phyloP scores from a whole-genome alignment of 2,329 filamentous ascomycete species.

The Pseudogymnoascus sp. region DNA sequence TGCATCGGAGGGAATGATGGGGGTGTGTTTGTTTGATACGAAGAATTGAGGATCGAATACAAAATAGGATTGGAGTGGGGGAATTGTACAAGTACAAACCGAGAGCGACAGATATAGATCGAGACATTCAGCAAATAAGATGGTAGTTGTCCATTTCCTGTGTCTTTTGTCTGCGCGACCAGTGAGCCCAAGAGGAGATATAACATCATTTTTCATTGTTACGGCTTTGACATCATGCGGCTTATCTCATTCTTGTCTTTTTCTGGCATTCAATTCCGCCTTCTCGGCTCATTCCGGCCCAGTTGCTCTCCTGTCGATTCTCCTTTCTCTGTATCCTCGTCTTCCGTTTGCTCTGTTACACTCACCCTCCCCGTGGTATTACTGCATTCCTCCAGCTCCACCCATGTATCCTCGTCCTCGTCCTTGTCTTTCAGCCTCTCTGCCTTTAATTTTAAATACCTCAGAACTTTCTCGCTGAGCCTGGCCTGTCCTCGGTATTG shows the following conservation, averaged over 20 bases:
- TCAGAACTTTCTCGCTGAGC: neutral
- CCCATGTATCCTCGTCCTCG: neutral
- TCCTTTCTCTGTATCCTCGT: neutral
- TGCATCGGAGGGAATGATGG: neutral
- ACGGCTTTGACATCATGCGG: neutral
- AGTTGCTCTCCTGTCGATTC: neutral
- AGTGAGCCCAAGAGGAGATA: neutral
- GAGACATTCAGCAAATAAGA: slow-evolving; percentile 2
- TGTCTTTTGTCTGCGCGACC: neutral
- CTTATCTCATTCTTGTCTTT: neutral
- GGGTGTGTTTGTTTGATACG: slow-evolving; percentile 3
- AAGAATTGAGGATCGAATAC: slow-evolving; percentile 1
- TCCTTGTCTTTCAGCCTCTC: neutral
- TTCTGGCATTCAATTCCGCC: neutral
- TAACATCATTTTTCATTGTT: neutral
- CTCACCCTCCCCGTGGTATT: neutral
- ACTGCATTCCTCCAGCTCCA: neutral
- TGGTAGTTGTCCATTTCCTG: neutral
- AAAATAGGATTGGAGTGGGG: slow-evolving; percentile 1
- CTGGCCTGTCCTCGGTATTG: neutral
- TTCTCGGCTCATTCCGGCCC: neutral
- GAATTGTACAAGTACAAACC: slow-evolving; percentile 11
- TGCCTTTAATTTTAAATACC: neutral
- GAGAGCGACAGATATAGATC: neutral
- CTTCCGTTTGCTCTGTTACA: neutral